Percentiles rank a stretch among this genome's conserved stretches.
Evolutionary conservation across 306 rosid species (phyloP).

Genomic region (Casuarina glauca): DNA sequence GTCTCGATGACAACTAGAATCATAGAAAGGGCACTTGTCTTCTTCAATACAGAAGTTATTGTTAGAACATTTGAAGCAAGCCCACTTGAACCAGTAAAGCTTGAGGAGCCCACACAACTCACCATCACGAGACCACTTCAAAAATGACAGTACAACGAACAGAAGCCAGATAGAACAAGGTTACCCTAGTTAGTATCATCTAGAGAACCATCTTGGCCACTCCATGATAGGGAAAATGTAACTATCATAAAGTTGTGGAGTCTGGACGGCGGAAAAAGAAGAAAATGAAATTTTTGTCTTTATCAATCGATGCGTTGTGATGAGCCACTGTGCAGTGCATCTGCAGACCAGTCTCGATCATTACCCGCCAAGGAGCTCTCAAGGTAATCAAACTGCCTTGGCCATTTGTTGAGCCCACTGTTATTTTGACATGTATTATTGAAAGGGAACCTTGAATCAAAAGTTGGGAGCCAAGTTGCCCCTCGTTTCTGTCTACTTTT

Average conservation of each 20-base stretch:
- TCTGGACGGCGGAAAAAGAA: background rate
- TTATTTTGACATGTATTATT: background rate
- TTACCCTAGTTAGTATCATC: slow-evolving; percentile 16
- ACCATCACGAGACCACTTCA: background rate
- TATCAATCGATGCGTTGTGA: background rate
- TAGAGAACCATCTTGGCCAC: too few relatives aligned
- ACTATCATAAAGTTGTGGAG: background rate
- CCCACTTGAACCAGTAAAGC: background rate
- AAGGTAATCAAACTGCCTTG: background rate
- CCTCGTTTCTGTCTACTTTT: background rate
- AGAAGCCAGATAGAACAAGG: slow-evolving; percentile 17
- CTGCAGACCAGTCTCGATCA: background rate
- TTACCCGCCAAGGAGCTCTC: background rate
- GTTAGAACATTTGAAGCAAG: background rate
- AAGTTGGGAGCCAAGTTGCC: background rate
- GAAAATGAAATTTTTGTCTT: background rate
- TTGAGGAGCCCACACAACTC: background rate
- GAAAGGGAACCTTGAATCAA: background rate
- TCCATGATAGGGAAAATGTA: too few relatives aligned
- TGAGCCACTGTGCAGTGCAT: too few relatives aligned
- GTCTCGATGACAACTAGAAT: too few relatives aligned
- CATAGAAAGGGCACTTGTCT: background rate
- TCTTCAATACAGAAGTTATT: background rate
- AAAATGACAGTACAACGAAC: background rate
- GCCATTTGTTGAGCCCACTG: background rate